These are phyloP conservation scores for Salix purpurea DNA, from an alignment of 345 rosid genomes.

Conservation along the genomic window DNA sequence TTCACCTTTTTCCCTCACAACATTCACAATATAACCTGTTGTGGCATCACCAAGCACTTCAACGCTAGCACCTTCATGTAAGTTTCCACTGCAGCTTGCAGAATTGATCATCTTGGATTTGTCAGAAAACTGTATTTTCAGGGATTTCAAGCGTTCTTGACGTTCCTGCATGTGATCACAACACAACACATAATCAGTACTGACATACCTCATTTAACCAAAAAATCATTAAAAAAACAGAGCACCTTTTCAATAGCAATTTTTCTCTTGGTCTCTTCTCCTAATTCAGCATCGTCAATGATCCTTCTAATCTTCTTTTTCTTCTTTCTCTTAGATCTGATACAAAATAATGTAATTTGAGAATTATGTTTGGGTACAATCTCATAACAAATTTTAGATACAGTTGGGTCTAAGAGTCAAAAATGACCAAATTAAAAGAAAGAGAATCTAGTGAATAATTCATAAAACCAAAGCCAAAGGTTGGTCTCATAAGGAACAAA, in stretches of 20 bases:
- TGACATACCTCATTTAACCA: conserved; percentile 7
- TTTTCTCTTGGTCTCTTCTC: conserved; percentile 93
- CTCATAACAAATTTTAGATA: neutral
- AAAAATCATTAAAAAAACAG: conserved; percentile 5
- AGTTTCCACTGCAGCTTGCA: conserved; percentile 38
- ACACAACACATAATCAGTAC: conserved; percentile 17
- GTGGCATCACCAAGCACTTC: conserved; percentile 84
- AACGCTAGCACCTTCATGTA: conserved; percentile 54
- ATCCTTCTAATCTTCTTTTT: conserved; percentile 92
- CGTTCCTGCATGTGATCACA: conserved; percentile 65
- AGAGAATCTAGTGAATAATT: neutral
- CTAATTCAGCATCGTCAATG: conserved; percentile 94
- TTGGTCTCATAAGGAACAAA: neutral
- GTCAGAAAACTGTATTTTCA: conserved; percentile 64
- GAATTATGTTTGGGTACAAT: conserved; percentile 18
- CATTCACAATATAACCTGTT: conserved; percentile 89
- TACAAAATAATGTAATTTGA: conserved; percentile 19
- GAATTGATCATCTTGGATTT: conserved; percentile 51
- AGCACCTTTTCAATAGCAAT: conserved; percentile 93
- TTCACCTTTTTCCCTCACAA: conserved; percentile 94
- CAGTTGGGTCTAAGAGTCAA: neutral
- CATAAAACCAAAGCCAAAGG: neutral
- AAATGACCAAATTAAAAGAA: neutral
- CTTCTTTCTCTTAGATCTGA: conserved; percentile 59
- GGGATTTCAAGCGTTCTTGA: conserved; percentile 86